Base-by-base conservation (phyloP, 1,284 basidiomycete species). In the Irpex lacteus region DNA sequence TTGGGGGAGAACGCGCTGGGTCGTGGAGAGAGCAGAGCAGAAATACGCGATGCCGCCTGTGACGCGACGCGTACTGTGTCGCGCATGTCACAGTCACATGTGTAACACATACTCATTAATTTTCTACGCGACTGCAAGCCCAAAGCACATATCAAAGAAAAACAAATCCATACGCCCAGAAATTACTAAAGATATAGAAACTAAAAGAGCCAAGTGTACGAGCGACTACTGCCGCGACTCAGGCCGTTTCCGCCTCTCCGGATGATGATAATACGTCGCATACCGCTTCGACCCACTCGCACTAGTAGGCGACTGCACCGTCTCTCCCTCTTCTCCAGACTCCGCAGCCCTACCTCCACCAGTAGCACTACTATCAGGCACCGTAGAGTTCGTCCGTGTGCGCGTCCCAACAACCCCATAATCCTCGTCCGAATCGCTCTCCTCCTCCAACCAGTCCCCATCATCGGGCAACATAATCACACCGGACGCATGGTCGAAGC, bases 401-500 rank as follows among this genome's bases (percentile, higher is more conserved):
- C n/a, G 40, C 34, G 32, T 34, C 5, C 32, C 32, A 34, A 40
- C 59, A n/a, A 53, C 60, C 32, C 71, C 73, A 53, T 72, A 74
- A 60, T 78, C 77, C 44, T 73, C 76, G 53, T 78, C 77, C 50
- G 76, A 77, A 54, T 80, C 78, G 50, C 75, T 78, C 32, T 79
- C 81, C 11, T 74, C 83, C 13, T 76, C 71, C 61, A 90, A 76
- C 90, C 91, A 93, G 47, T 86, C 83, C 56, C 83, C 89, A 69
- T 88, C 85, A 59, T 94, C 92, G 0, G 92, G 92, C 2, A 96
- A 76, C 79, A 89, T 89, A 65, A 95, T 95, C 50, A 95, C 89
- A 0, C 94, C 94, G 1, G 89, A 89, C 3, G 86, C 90, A 62
- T 85, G 86, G 70, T 94, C 91, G 67, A 89, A 92, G 76, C 90